Evolutionary conservation across 495 filamentous ascomycete species (phyloP).

Genomic region (Letharia columbiana): DNA sequence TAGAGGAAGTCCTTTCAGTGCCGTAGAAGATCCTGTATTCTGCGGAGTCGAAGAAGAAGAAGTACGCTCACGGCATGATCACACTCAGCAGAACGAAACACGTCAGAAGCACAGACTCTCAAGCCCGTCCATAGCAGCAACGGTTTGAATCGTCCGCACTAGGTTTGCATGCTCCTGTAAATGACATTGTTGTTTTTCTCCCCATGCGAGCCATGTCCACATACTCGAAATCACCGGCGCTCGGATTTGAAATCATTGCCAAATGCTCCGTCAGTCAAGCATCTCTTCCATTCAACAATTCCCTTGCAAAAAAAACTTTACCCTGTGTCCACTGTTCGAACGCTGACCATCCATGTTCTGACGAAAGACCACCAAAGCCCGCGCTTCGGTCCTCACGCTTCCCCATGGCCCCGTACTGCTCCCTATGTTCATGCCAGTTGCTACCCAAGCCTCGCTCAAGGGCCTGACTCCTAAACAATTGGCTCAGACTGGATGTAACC

Average conservation of each 20-base stretch:
- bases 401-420: conserved; percentile 86
- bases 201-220: conserved; percentile 13
- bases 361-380: conserved; percentile 80
- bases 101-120: no score
- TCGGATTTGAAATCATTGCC: conserved; percentile 72
- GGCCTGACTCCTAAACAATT: conserved; percentile 89
- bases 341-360: conserved; percentile 8
- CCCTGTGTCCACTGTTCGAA: conserved; percentile 5
- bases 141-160: no score
- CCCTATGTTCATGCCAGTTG: conserved; percentile 96
- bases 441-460: conserved; percentile 94
- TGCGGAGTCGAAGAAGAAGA: no score
- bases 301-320: neutral
- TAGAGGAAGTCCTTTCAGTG: no score
- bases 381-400: conserved; percentile 79
- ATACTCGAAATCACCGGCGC: conserved; percentile 37
- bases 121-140: no score
- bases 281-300: neutral
- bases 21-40: no score
- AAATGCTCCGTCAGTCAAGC: conserved; percentile 65
- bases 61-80: no score
- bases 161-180: no score
- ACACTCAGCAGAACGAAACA: no score
- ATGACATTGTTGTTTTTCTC: no score
- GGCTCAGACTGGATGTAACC: conserved; percentile 74